A percentile compares a stretch with the other conserved stretches of the same genome.
These are phyloP conservation scores for Trebouxia sp. DNA, from an alignment of 139 green algal genomes.

Conservation along the genomic window DNA sequence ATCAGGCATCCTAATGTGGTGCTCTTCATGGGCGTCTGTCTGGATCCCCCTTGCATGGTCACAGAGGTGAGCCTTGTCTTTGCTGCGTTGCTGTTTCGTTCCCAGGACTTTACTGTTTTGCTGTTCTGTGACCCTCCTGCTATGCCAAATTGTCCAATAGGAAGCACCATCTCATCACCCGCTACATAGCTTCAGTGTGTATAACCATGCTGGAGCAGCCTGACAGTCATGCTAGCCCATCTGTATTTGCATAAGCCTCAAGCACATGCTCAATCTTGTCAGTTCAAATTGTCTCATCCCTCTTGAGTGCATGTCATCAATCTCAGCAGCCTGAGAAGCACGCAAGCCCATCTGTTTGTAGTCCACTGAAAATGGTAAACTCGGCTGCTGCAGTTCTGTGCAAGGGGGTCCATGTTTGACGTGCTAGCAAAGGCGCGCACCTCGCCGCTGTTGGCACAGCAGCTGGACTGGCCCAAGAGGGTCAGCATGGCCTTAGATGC, in stretches of 20 bases:
- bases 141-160: too few relatives aligned
- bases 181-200: too few relatives aligned
- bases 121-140: too few relatives aligned
- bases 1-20: constrained; percentile 64
- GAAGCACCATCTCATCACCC: too few relatives aligned
- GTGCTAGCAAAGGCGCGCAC: constrained; percentile 42
- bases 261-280: too few relatives aligned
- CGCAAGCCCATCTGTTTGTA: neutral
- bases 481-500: constrained; percentile 59
- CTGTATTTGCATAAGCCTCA: too few relatives aligned
- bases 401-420: constrained; percentile 49
- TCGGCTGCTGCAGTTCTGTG: constrained; percentile 44
- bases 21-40: constrained; percentile 56
- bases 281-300: too few relatives aligned
- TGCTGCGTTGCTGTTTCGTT: neutral
- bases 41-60: constrained; percentile 54
- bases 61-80: constrained; percentile 26
- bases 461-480: constrained; percentile 49
- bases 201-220: too few relatives aligned
- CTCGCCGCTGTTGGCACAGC: neutral
- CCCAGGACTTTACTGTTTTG: too few relatives aligned
- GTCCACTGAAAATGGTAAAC: neutral
- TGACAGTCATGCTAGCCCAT: too few relatives aligned
- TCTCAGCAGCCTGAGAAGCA: too few relatives aligned
- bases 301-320: too few relatives aligned